A percentile compares a stretch with the other conserved stretches of the same genome.
Evolutionary conservation across 225 moss, liverwort and hornwort species (phyloP).

Genomic region (Climacium dendroides): DNA sequence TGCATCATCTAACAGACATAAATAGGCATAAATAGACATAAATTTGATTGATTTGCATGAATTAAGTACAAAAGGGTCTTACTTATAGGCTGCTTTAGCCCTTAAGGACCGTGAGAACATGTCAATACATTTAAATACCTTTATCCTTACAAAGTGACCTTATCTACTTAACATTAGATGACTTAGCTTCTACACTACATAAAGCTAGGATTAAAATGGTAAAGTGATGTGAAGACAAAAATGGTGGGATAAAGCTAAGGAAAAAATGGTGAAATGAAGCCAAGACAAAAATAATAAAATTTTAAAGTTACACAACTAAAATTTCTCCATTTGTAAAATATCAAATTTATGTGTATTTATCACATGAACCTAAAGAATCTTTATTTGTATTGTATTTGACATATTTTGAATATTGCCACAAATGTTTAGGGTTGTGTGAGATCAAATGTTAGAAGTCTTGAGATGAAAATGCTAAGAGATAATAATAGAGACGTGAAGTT

Average conservation of each 20-base stretch:
- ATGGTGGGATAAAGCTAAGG: no score
- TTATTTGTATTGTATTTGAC: background rate
- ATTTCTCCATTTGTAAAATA: background rate
- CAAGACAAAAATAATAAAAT: background rate
- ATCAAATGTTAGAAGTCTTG: background rate
- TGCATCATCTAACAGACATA: background rate
- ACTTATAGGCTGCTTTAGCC: no score
- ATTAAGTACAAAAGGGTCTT: fast-evolving
- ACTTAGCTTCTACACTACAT: background rate
- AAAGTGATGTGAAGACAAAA: background rate
- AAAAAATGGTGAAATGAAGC: background rate
- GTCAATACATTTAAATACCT: background rate
- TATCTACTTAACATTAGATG: background rate
- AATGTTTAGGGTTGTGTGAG: background rate
- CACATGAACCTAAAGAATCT: background rate
- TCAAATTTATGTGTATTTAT: background rate
- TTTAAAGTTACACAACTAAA: background rate
- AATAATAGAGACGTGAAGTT: background rate
- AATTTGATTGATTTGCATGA: background rate
- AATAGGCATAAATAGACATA: no score
- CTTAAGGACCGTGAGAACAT: no score
- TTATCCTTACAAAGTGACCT: background rate
- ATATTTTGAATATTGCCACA: background rate
- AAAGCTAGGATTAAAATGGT: background rate
- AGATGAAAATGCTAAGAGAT: background rate